These are phyloP conservation scores for Breviolum minutum DNA, from an alignment of 73 alveolate species.

Conservation along the genomic window DNA sequence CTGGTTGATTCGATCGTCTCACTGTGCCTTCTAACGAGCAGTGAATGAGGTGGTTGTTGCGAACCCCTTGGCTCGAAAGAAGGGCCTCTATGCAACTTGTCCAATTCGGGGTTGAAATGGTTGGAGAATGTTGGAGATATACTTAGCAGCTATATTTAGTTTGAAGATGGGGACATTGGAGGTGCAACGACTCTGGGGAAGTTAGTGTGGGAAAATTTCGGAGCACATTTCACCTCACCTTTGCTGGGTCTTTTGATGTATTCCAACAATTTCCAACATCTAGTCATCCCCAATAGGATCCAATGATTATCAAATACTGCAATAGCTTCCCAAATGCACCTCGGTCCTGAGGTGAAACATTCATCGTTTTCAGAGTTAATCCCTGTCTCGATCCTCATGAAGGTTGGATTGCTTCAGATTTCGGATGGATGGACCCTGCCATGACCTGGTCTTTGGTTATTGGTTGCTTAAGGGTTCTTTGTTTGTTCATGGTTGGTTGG, in stretches of 20 bases:
- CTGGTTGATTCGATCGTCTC: background rate
- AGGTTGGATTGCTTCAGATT: constrained; percentile 35
- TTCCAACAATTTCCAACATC: background rate
- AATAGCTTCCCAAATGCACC: background rate
- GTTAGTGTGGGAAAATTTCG: no score
- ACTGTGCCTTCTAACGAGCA: background rate
- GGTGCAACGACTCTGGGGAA: no score
- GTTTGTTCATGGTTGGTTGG: background rate
- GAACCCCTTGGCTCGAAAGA: constrained; percentile 71
- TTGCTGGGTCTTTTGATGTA: no score
- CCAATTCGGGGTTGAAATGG: background rate
- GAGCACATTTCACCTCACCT: no score
- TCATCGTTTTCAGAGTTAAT: constrained; percentile 98
- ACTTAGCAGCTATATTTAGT: background rate
- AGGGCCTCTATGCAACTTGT: constrained; percentile 43
- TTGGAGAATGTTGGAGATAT: background rate
- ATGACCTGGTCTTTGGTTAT: background rate
- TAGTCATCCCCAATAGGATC: background rate
- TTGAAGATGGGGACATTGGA: constrained; percentile 95
- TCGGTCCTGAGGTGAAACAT: constrained; percentile 96
- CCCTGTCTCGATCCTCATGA: constrained; percentile 98
- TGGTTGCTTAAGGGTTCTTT: no score
- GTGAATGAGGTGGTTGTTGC: constrained; percentile 66
- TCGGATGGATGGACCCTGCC: background rate
- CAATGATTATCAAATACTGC: background rate